Evolutionary conservation across 306 rosid species (phyloP).

Genomic region (Sicyos baderoa): DNA sequence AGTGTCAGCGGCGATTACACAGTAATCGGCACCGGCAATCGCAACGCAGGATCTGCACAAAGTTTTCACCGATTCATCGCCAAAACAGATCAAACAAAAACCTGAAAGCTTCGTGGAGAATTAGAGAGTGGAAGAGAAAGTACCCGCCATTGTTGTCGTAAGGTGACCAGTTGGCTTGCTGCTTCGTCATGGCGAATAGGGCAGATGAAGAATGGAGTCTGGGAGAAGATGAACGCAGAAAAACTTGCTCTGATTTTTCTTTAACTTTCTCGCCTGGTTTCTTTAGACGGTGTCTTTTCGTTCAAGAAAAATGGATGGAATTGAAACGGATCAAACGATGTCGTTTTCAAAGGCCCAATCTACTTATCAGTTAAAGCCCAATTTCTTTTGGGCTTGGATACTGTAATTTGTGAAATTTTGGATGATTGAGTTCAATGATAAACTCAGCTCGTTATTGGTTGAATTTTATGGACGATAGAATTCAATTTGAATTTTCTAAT

Average conservation of each 20-base stretch:
- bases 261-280: not conserved
- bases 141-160: conserved; percentile 99
- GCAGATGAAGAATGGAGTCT: not conserved
- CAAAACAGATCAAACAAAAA: not conserved
- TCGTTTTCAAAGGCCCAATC: not conserved
- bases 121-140: not conserved
- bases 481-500: too few species aligned
- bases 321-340: not conserved
- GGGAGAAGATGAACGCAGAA: too few species aligned
- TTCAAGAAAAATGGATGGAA: conserved; percentile 35
- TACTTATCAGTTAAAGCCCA: not conserved
- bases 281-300: conserved; percentile 40
- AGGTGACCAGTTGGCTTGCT: conserved; percentile 92
- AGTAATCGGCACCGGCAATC: conserved; percentile 91
- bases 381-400: not conserved
- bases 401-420: not conserved
- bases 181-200: conserved; percentile 51
- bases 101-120: not conserved
- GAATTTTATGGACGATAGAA: too few species aligned
- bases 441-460: too few species aligned
- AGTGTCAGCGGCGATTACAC: conserved; percentile 88
- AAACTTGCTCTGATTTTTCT: not conserved
- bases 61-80: not conserved
- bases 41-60: conserved; percentile 76
- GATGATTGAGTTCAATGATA: too few species aligned